Conservation (phyloP, 257 asterid genomes). For the Nicotiana sylvestris region DNA sequence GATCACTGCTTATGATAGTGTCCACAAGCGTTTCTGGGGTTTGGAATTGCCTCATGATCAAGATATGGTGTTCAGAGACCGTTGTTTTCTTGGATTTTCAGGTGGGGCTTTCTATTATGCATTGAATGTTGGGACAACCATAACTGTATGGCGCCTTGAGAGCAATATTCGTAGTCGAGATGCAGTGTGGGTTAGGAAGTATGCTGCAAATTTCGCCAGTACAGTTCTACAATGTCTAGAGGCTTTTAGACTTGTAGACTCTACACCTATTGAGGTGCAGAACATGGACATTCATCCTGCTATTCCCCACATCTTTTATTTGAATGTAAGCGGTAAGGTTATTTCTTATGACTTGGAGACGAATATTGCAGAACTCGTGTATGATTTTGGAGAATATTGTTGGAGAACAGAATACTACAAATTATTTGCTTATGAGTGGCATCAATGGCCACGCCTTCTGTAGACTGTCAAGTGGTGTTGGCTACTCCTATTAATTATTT, state of each 20-base stretch:
- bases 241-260: neutral
- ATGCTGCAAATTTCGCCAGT: neutral
- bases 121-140: neutral
- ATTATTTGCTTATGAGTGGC: neutral
- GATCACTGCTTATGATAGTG: conserved; percentile 5
- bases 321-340: neutral
- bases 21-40: neutral
- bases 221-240: neutral
- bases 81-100: neutral
- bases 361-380: neutral
- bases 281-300: neutral
- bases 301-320: neutral
- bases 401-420: neutral
- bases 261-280: neutral
- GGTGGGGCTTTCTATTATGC: neutral
- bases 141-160: neutral
- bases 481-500: too few relatives aligned
- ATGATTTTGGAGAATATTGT: neutral
- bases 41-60: neutral
- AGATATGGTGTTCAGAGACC: neutral
- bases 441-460: neutral
- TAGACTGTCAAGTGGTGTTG: neutral
- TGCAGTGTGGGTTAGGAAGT: neutral
- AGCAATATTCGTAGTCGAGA: neutral
- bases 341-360: neutral